Base-by-base conservation (phyloP, 2,329 filamentous ascomycete genomes). In the Metarhizium album region DNA sequence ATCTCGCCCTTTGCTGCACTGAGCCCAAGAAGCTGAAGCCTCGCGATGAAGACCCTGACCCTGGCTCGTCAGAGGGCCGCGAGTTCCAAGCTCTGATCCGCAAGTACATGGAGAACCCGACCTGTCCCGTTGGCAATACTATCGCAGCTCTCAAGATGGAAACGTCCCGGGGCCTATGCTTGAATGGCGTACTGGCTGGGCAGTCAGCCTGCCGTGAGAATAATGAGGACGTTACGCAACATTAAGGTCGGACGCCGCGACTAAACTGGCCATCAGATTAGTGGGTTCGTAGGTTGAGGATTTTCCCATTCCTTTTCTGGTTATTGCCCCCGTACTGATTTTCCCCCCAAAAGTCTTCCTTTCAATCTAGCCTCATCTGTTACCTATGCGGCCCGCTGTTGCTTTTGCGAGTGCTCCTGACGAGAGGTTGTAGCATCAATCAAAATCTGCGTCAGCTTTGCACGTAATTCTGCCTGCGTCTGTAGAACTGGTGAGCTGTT, bases 151-250 rank as follows among this genome's bases (percentile, higher is more conserved):
- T 23, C n/a, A 23, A 43, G 16, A 43, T 18, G 42, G 13, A 43
- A 43, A 27, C 27, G 27, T 27, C 27, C 27, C 27, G 8, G 42
- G 42, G 42, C 42, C 42, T 43, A 43, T 43, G 42, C 42, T 43
- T 43, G 42, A 43, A 43, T 43, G 42, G 42, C 42, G 42, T 43
- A 43, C 42, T 43, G 42, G 42, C 42, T 43, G 22, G 42, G 42
- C 42, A n/a, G 42, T 18, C 20, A 43, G 42, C 42, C 42, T 43
- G 42, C 42, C 42, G 20, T 43, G 42, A 43, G 42, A 43, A 23
- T 18, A 43, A 23, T 18, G 20, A 43, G 23, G n/a, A 43, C 4
- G 7, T 23, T 23, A 23, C n/a, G 23, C 27, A 27, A 27, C 8
- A 27, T 8, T 8, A 27, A 27, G 27, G 8, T 27, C 27, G 27